Evolutionary conservation across 352 stramenopile species (phyloP), one percentile per base, ranked within the genome.

Genomic region (Thalassiosira pacifica): DNA sequence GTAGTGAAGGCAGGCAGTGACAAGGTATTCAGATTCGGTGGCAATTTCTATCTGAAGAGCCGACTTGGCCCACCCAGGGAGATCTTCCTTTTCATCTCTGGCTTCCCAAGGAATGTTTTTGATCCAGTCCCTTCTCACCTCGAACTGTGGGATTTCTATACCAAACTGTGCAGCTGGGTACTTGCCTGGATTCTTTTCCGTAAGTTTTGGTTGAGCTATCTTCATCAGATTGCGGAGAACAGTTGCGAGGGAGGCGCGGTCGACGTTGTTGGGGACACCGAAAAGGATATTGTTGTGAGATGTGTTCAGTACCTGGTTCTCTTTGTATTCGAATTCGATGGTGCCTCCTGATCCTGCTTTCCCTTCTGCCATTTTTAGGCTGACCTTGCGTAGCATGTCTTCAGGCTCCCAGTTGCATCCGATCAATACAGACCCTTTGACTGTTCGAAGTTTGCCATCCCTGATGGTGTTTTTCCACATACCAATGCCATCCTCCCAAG

Each of bases 401-500:
- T 65, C 18, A 6, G 26, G n/a, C 19, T 65, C 55, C 55, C 55
- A 65, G 18, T 4, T 65, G n/a, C 55, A 65, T 5, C 22, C 22
- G 26, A 59, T 5, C 22, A 31, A 16, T 27, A 65, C 16, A 5
- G 55, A 65, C 4, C 55, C 55, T 32, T 32, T 65, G 3, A 65
- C 55, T 65, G 13, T 27, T 18, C 55, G 3, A 3, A 16, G 13
- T 18, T 32, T 65, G 3, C 55, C 55, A 10, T 27, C 55, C 55
- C 55, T 65, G 55, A 65, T 65, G 55, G 55, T 65, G 55, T 65
- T 65, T 34, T 65, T 65, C 55, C 55, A 65, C 55, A 65, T 65
- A 16, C 55, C 24, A 18, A 65, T 65, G 18, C n/a, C 4, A 65
- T 65, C 55, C 26, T 65, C 26, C 55, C 55, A 65, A 16, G 16